Base-by-base conservation (phyloP, 2,329 filamentous ascomycete species). In the Cordyceps sp. region DNA sequence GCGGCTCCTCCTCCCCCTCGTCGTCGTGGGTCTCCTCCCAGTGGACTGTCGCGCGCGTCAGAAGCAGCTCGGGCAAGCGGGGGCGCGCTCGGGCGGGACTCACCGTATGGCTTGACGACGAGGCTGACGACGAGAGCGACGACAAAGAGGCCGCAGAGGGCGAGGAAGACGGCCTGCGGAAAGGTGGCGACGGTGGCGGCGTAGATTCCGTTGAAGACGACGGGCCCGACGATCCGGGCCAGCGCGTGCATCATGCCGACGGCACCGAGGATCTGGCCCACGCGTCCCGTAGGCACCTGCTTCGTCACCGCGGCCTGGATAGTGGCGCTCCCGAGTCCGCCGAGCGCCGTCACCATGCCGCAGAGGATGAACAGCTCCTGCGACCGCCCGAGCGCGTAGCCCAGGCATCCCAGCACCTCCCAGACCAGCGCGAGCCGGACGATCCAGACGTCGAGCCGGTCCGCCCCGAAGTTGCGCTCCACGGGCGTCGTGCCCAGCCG, bases 211-310 rank as follows among this genome's bases (percentile, higher is more conserved):
- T 90, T 93, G 55, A 94, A 93, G 2, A 88, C 48, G 0, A 83
- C 67, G 0, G 90, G 90, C 1, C 79, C 76, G 10, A 93, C 50
- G 3, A 96, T 73, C 38, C 85, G 66, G 4, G 81, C 72, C 23
- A 93, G 56, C 1, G 84, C 80, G 54, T 96, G 88, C 36, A 96
- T 56, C 38, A 96, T 61, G 0, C 88, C 90, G 13, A 78, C 78
- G 2, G 85, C 86, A 16, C 90, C 90, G 0, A 98, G 66, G n/a
- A 96, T 61, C 50, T 90, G 76, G 0, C 90, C 90, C 0, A 90
- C 78, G 29, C 71, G 70, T 39, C 90, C 80, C 1, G 74, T 64
- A 0, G 86, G 83, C 0, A 96, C 78, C 51, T 96, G 90, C 50
- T 94, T 96, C 15, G 85, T 94, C 31, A 94, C 60, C 1, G 79